Base-by-base conservation (phyloP, 2,329 filamentous ascomycete species). In the Raffaelea deltoideospora region DNA sequence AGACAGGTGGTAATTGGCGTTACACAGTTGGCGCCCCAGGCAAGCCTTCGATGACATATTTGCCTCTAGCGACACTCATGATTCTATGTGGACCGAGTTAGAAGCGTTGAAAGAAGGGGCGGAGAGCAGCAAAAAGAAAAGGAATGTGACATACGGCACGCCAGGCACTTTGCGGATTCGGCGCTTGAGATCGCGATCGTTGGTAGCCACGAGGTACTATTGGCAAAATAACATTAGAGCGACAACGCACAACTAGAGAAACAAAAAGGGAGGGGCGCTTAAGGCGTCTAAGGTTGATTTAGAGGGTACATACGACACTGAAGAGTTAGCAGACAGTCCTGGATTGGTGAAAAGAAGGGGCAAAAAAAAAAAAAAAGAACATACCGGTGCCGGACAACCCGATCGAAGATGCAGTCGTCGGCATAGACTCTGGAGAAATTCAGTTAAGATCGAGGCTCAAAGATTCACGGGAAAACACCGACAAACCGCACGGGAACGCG, bases 21-120 rank as follows among this genome's bases (percentile, higher is more conserved):
- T n/a, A n/a, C n/a, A n/a, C n/a, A n/a, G n/a, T 78, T 24, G 83
- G 82, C 27, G 83, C 84, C 57, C 86, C 82, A 5, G 87, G 87
- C 43, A 95, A 59, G 49, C 87, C 74, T 66, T 96, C 90, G 51
- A 98, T 90, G 33, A 88, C 79, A 58, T 95, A 96, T 59, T 95
- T 95, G 32, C 83, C 85, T 50, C 83, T 72, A 6, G 80, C 82
- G 21, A 90, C 84, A 50, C 77, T 85, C 66, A 94, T 69, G 48
- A 83, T 74, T 20, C 43, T 45, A n/a, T 19, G 9, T 10, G 26
- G 21, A 18, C 10, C 22, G 20, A 10, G n/a, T 31, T 17, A 19
- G 32, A 9, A 33, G 10, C 10, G 8, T 18, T 11, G 8, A n/a
- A 20, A 2, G n/a, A 34, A 13, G 14, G 7, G 3, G 24, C 14